Evolutionary conservation across 495 filamentous ascomycete genomes (phyloP).

Genomic region (Hyaloscypha variabilis): DNA sequence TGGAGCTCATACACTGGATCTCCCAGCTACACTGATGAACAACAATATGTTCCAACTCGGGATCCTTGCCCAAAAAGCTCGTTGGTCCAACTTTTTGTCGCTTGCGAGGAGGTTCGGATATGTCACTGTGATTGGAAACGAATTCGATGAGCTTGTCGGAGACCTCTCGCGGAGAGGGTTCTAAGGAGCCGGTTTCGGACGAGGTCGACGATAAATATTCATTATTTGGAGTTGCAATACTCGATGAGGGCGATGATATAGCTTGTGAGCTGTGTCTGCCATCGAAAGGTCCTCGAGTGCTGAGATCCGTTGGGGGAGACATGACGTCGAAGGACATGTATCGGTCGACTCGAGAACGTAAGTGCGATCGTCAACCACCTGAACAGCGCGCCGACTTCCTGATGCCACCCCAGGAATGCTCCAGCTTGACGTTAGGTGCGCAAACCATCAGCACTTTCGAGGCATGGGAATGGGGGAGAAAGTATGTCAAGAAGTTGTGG

Average conservation of each 20-base stretch:
- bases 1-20: slow-evolving; percentile 18
- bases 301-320: neutral
- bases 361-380: neutral
- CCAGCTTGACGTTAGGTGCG: no score
- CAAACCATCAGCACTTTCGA: no score
- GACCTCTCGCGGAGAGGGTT: slow-evolving; percentile 13
- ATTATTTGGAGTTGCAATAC: neutral
- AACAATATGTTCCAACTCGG: slow-evolving; percentile 24
- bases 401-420: no score
- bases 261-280: neutral
- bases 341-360: neutral
- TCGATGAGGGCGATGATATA: neutral
- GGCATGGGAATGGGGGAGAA: neutral
- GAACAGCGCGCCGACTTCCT: neutral
- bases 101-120: slow-evolving; percentile 26
- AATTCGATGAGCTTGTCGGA: slow-evolving; percentile 25
- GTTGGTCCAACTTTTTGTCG: slow-evolving; percentile 18
- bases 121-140: neutral
- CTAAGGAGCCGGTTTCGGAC: neutral
- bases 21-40: slow-evolving; percentile 24
- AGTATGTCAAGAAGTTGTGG: neutral
- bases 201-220: slow-evolving; percentile 1
- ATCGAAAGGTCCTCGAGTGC: neutral
- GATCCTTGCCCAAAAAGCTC: neutral
- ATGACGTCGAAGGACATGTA: neutral